Percentiles rank a stretch among this genome's conserved stretches.
phyloP scores from a whole-genome alignment of 352 stramenopile species.

The Stramenopiles sp. region DNA sequence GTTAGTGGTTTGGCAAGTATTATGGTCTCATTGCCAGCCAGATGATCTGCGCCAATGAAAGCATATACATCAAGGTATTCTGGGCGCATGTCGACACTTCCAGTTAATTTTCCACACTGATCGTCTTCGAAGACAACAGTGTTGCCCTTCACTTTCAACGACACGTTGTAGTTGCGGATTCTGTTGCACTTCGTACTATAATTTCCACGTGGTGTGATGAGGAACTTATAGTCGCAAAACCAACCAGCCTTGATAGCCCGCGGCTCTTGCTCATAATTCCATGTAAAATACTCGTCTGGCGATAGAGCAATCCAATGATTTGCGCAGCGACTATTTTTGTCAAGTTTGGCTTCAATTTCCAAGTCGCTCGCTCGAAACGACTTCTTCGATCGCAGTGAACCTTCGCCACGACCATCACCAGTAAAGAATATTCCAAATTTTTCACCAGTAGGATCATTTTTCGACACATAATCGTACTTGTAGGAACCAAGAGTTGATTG shows the following conservation, averaged over 20 bases:
- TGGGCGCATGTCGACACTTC: background rate
- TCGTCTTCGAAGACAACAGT: background rate
- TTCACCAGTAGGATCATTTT: background rate
- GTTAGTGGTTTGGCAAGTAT: background rate
- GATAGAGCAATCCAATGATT: background rate
- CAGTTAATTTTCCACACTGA: background rate
- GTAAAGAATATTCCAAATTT: background rate
- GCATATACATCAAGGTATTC: background rate
- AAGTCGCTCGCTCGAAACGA: background rate
- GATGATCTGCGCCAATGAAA: background rate
- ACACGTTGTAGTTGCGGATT: background rate
- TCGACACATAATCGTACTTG: background rate
- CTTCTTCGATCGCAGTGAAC: background rate
- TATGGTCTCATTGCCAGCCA: background rate
- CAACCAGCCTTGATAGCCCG: background rate
- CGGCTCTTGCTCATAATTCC: background rate
- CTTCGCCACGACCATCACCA: background rate
- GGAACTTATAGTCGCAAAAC: background rate
- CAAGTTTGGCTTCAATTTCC: background rate
- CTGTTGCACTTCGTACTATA: background rate
- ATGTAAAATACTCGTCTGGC: background rate
- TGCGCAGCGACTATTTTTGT: constrained; percentile 2
- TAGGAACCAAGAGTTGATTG: background rate
- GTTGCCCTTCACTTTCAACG: background rate
- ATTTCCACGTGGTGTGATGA: background rate